Base-by-base conservation (phyloP, 169 alveolate genomes). In the Plasmodium gaboni region DNA sequence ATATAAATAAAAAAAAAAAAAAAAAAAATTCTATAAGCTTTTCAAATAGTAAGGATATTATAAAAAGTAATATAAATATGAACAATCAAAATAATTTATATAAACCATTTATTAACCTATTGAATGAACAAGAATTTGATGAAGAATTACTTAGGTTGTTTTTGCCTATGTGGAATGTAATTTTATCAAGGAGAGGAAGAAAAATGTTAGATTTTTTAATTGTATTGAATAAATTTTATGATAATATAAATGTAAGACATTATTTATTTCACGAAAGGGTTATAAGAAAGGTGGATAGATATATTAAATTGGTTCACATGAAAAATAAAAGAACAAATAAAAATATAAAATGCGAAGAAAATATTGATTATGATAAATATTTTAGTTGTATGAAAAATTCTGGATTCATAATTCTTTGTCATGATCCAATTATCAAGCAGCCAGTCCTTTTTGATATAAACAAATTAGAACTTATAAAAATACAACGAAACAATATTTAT, bases 111-210 rank as follows among this genome's bases (percentile, higher is more conserved):
- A 13, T 12, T 42, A 9, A 6, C 24, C 15, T 74, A 17, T 59
- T 44, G 28, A 76, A 38, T 22, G 67, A 63, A 53, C 48, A 64
- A 19, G n/a, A 50, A 15, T 63, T 76, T 15, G 65, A 64, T 32
- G 44, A 13, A 38, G 88, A 76, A 50, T 32, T 76, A 8, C 76
- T 76, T 15, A 63, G 65, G 42, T 50, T 76, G 4, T 76, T 76
- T 57, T 67, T 76, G 24, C 44, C 46, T 12, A 15, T 76, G 74
- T 76, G 88, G 88, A 17, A 12, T 46, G 44, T 12, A 10, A 48
- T 12, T 57, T 15, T 50, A 38, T 8, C 53, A 57, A 24, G 88
- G 28, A 17, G 76, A 17, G 76, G 88, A 1, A 76, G 88, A 38
- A 48, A 55, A 64, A 4, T 2, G 2, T 38, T 76, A 10, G 88